Percentiles rank a stretch among this genome's conserved stretches.
phyloP scores from a whole-genome alignment of 1,284 basidiomycete species.

The Sanguinoderma infundibulare region DNA sequence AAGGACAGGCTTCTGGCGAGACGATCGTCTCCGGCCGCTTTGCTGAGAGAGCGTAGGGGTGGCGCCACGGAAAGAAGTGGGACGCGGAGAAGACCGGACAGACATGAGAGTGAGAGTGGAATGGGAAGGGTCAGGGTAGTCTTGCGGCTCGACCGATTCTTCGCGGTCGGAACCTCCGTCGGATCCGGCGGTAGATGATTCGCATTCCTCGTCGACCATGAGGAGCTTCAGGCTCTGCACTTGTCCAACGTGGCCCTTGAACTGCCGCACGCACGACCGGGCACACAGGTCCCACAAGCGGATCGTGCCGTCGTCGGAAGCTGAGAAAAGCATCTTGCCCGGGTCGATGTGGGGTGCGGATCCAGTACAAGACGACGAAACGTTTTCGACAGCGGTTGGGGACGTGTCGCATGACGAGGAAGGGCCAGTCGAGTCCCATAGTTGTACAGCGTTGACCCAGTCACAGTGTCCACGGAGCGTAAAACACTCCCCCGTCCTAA shows the following conservation, averaged over 20 bases:
- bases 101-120: neutral
- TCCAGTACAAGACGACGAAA: slow-evolving; percentile 1
- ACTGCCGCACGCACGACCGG: slow-evolving; percentile 83
- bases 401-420: slow-evolving; percentile 42
- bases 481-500: slow-evolving; percentile 91
- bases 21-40: slow-evolving; percentile 3
- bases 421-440: slow-evolving; percentile 83
- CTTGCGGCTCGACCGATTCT: slow-evolving; percentile 26
- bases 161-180: slow-evolving; percentile 6
- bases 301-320: slow-evolving; percentile 93
- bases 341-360: slow-evolving; percentile 60
- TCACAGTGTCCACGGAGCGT: slow-evolving; percentile 92
- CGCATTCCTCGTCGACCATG: slow-evolving; percentile 32
- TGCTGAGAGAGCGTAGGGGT: slow-evolving; percentile 11
- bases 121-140: neutral
- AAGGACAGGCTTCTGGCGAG: slow-evolving; percentile 64
- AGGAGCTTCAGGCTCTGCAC: slow-evolving; percentile 91
- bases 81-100: neutral
- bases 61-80: neutral
- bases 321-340: slow-evolving; percentile 96
- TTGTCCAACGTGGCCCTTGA: slow-evolving; percentile 92
- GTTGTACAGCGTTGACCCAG: slow-evolving; percentile 95
- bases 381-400: slow-evolving; percentile 40
- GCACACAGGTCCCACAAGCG: slow-evolving; percentile 91
- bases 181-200: slow-evolving; percentile 12